A percentile compares a stretch with the other conserved stretches of the same genome.
Evolutionary conservation across 208 protist genomes (phyloP).

Genomic region (Acanthamoeba royreba): DNA sequence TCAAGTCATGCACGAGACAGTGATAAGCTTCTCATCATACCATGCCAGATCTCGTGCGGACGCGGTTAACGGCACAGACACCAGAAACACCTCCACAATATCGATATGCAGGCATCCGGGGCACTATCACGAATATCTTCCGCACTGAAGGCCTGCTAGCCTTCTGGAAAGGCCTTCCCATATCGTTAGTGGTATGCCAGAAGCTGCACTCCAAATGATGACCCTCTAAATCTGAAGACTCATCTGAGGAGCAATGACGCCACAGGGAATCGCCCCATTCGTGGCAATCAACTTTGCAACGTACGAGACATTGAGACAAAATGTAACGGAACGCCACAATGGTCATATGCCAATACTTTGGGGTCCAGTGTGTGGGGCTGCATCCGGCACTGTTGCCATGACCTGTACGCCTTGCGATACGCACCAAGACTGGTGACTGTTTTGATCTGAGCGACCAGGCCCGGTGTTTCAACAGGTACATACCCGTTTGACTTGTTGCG

Average conservation of each 20-base stretch:
- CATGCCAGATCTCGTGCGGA: neutral
- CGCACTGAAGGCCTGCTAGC: neutral
- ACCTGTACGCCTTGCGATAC: neutral
- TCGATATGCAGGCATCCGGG: neutral
- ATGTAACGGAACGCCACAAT: neutral
- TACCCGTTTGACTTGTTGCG: slow-evolving; percentile 17
- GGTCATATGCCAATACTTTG: neutral
- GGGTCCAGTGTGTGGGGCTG: neutral
- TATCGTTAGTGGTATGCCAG: neutral
- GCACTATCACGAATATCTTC: neutral
- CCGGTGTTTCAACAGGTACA: neutral
- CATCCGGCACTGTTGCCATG: neutral
- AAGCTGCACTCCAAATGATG: neutral
- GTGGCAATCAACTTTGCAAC: slow-evolving; percentile 18
- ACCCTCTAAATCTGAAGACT: neutral
- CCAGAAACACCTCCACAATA: neutral
- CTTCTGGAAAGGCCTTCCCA: neutral
- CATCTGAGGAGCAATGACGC: neutral
- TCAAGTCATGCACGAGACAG: too few species aligned
- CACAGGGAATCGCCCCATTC: neutral
- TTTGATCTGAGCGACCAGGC: neutral
- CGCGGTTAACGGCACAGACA: neutral
- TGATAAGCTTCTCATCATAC: too few species aligned
- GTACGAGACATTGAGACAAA: neutral
- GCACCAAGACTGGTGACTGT: neutral